Evolutionary conservation across 805 yeast species (phyloP), one percentile per base, ranked within the genome.

Genomic region (Yarrowia sp.): DNA sequence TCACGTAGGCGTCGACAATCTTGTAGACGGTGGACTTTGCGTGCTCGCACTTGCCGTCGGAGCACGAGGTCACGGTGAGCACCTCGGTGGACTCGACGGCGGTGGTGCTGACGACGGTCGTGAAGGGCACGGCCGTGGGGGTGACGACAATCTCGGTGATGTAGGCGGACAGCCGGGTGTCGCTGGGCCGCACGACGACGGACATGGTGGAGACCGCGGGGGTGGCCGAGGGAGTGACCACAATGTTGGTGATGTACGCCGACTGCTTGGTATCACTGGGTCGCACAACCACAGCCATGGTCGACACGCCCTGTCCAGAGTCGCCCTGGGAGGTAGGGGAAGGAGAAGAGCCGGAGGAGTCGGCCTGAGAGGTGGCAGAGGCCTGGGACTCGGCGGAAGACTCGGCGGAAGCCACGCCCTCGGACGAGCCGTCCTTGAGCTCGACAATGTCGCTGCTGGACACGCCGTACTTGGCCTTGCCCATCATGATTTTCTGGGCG

Each of bases 401-500:
- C 19, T 22, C 61, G 46, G 61, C 35, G 16, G 46, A 40, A 9
- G 48, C 46, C 10, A 56, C n/a, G 10, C 40, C 40, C 38, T 41
- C 9, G 63, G 26, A n/a, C n/a, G 63, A 56, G 8, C 65, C 65
- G 5, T 59, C 65, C 41, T 43, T 32, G 15, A 59, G 65, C 42
- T 59, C 65, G 19, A 59, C 65, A 40, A 63, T 63, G 40, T 63
- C 56, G 8, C 32, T 40, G 56, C n/a, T n/a, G 32, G 56, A 15
- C n/a, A 48, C 67, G 5, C 56, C 72, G 65, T 71, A 76, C 53
- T 72, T 72, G 26, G 83, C 84, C 73, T 81, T 86, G 10, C 88
- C 91, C 69, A 89, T 73, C 1, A 89, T 86, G 38, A 88, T 79
- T 72, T 83, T 79, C 61, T 77, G 77, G 72, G 82, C 83, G 45